These are phyloP conservation scores for Hemileccinum rubropunctum DNA, from an alignment of 768 basidiomycete genomes.

Conservation along the genomic window DNA sequence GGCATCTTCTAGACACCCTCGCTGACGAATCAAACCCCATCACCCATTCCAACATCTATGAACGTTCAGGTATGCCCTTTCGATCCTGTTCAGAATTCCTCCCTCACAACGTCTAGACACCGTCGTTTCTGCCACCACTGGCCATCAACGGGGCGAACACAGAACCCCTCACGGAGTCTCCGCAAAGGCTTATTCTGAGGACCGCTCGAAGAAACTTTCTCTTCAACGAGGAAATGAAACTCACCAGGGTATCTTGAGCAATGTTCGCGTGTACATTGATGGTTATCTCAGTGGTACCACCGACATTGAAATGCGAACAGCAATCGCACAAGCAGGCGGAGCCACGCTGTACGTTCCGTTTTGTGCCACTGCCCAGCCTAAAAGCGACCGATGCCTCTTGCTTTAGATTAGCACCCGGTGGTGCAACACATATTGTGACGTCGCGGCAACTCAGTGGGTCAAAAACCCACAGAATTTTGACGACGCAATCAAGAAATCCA, in stretches of 20 bases:
- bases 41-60: slow-evolving; percentile 63
- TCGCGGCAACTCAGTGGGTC: slow-evolving; percentile 68
- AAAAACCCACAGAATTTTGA: slow-evolving; percentile 67
- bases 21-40: slow-evolving; percentile 71
- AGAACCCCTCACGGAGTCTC: slow-evolving; percentile 23
- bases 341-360: slow-evolving; percentile 49
- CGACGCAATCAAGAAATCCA: slow-evolving; percentile 44
- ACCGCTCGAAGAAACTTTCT: slow-evolving; percentile 47
- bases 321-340: slow-evolving; percentile 67
- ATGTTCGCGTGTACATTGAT: slow-evolving; percentile 64
- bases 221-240: slow-evolving; percentile 22
- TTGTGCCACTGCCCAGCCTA: neutral
- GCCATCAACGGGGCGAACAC: slow-evolving; percentile 63
- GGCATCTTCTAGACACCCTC: slow-evolving; percentile 59
- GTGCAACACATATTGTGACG: slow-evolving; percentile 77
- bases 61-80: slow-evolving; percentile 52
- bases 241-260: slow-evolving; percentile 30
- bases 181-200: slow-evolving; percentile 38
- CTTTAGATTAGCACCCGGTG: slow-evolving; percentile 51
- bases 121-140: slow-evolving; percentile 61
- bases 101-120: slow-evolving; percentile 40
- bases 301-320: slow-evolving; percentile 75
- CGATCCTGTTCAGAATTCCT: neutral
- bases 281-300: slow-evolving; percentile 71
- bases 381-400: neutral